Base-by-base conservation (phyloP, 2,329 filamentous ascomycete genomes). In the Xylariales sp. region DNA sequence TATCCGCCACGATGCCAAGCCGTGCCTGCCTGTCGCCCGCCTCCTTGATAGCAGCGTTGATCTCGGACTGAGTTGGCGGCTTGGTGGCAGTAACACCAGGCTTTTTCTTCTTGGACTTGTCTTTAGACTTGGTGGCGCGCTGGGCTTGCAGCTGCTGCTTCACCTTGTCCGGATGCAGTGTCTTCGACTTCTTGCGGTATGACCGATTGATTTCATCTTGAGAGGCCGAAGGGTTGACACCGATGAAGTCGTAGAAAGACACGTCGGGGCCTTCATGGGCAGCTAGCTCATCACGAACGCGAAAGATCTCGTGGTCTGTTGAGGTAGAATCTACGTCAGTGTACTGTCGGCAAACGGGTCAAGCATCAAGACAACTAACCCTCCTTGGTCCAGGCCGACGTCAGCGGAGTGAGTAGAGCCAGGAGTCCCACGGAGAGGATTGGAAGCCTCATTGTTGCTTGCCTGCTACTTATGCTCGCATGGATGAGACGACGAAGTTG, bases 271-370 rank as follows among this genome's bases (percentile, higher is more conserved):
- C 89, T 63, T 96, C 87, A 50, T 81, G 71, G 32, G 79, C 68
- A 46, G 78, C 70, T 42, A 98, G 78, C 62, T 97, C 93, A 68
- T 96, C 89, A 58, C 84, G 84, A 48, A 98, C 76, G 55, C 89
- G 86, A 72, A 98, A 98, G 70, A 98, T 97, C 69, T 98, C 93
- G 61, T 94, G 88, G 68, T 98, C 93, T 94, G 57, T 24, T 8
- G 47, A 31, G 24, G n/a, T n/a, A n/a, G n/a, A n/a, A n/a, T n/a
- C n/a, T n/a, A n/a, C n/a, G n/a, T n/a, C n/a, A n/a, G n/a, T n/a
- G n/a, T n/a, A n/a, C n/a, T n/a, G n/a, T n/a, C 25, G 11, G 21
- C 14, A 40, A 31, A 36, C 29, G 20, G 38, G 46, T 42, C 31
- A 41, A 22, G 31, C 16, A 38, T 19, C 12, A 14, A 12, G 16